Evolutionary conservation across 208 protist genomes (phyloP), one percentile per base, ranked within the genome.

Genomic region (Porcisia hertigi): DNA sequence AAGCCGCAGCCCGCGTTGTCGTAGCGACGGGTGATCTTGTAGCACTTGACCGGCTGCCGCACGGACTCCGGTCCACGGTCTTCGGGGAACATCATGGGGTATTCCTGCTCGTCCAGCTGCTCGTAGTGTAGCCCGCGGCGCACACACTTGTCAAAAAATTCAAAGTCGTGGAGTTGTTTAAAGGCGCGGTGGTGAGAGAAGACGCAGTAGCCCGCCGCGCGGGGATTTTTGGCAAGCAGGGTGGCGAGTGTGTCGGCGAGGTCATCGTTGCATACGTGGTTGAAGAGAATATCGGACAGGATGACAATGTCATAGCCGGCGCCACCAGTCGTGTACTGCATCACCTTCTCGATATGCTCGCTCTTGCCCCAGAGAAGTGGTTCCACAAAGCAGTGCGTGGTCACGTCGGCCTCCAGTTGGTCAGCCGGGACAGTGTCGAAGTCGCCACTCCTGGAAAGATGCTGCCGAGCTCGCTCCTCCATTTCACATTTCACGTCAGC

Each of bases 201-300:
- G 67, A 94, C 93, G 74, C 93, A 97, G 85, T 97, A 97, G 43
- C 85, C 93, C 18, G 88, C 89, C 25, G 92, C 87, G 49, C 66
- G 73, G 7, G 64, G 66, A 55, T 76, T 86, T 53, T 84, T 72
- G 39, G 75, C 79, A 58, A 95, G 81, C 60, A 88, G 65, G 39
- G 59, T 74, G 14, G 76, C 85, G 36, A 97, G 75, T 5, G 94
- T 96, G 59, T 91, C 86, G 14, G 82, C 86, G 55, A 97, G 83
- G 80, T 94, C 89, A 63, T 92, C 89, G 82, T 97, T 95, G 80
- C 94, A 97, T 41, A 97, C 81, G 76, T 97, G 94, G 67, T 97
- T 97, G 84, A 97, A 97, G 20, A 97, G 75, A 80, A 97, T 96
- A 73, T 97, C 94, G n/a, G 94, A 97, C 34, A 97, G 81, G 43